Evolutionary conservation across 768 basidiomycete genomes (phyloP), one percentile per base, ranked within the genome.

Genomic region (Lepiota subincarnata): DNA sequence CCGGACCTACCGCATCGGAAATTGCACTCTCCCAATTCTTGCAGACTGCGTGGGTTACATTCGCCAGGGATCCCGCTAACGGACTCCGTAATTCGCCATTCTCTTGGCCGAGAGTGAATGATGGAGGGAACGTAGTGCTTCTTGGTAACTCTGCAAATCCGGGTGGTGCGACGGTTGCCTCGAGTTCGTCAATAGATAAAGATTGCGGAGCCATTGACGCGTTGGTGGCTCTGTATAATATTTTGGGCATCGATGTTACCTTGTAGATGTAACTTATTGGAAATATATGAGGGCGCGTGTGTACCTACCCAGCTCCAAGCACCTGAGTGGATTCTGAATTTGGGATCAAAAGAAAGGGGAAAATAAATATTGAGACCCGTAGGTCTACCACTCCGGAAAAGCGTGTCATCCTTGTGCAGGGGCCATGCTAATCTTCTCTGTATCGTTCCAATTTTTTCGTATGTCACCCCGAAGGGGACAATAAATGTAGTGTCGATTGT

Each of bases 341-440:
- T 31, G 31, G 3, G 31, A 11, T 31, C 31, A 11, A 31, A 11
- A 31, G 10, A 31, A 31, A 8, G 8, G 7, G 31, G 18, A 73
- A 72, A 74, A 75, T 75, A 77, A 77, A 77, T 77, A 76, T 77
- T 77, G 75, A 77, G 74, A 75, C 64, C 74, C 74, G 72, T 76
- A 75, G 73, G 65, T 77, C 77, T 87, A 87, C 87, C 86, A 88
- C 87, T 89, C 87, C 86, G 86, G 85, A 81, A 87, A 88, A 91
- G 88, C 89, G 90, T 95, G 93, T 94, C 93, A 95, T 96, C 93
- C 94, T 96, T 97, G 92, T 96, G 94, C 93, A 96, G 93, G 94
- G 93, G 92, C 94, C 90, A 96, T 96, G 93, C 93, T 95, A 94
- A 96, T 94, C 93, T 95, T 95, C 93, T 96, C 92, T 93, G 92